These are phyloP conservation scores for Fusarium transvaalense DNA, from an alignment of 2,329 filamentous ascomycete species.

Conservation along the genomic window DNA sequence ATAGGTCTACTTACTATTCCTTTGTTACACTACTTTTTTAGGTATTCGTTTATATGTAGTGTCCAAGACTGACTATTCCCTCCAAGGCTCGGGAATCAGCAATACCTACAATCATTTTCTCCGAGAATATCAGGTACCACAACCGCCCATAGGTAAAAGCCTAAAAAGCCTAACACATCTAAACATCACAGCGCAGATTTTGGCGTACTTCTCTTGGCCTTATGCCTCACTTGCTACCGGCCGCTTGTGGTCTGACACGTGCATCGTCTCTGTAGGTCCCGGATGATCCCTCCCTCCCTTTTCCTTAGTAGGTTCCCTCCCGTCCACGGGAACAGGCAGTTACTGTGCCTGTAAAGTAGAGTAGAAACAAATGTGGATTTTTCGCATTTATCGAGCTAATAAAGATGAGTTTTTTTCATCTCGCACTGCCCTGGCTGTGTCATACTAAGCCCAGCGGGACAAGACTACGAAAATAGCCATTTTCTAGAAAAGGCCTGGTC, in stretches of 20 bases:
- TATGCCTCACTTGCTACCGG: slow-evolving; percentile 33
- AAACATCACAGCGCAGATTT: slow-evolving; percentile 6
- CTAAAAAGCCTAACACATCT: slow-evolving; percentile 6
- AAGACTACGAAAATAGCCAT: slow-evolving; percentile 16
- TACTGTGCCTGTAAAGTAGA: neutral
- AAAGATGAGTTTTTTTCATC: no score
- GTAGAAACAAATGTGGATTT: slow-evolving; percentile 7
- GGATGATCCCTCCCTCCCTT: slow-evolving; percentile 32
- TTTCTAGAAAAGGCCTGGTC: slow-evolving; percentile 17
- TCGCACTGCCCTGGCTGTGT: slow-evolving; percentile 27
- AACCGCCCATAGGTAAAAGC: neutral
- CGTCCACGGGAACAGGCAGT: slow-evolving; percentile 20
- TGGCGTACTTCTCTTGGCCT: slow-evolving; percentile 7
- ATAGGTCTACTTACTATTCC: neutral
- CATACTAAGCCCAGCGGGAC: slow-evolving; percentile 9
- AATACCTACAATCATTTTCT: neutral
- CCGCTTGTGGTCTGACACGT: slow-evolving; percentile 53
- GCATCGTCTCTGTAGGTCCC: slow-evolving; percentile 45
- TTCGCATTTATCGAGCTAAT: no score
- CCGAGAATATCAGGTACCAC: neutral
- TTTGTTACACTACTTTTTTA: slow-evolving; percentile 14
- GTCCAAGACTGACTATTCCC: neutral
- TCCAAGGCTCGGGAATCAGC: neutral
- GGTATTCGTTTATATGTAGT: neutral
- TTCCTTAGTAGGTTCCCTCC: slow-evolving; percentile 7